These are phyloP conservation scores for Candida taoyuanica DNA, from an alignment of 805 yeast genomes.

Conservation along the genomic window DNA sequence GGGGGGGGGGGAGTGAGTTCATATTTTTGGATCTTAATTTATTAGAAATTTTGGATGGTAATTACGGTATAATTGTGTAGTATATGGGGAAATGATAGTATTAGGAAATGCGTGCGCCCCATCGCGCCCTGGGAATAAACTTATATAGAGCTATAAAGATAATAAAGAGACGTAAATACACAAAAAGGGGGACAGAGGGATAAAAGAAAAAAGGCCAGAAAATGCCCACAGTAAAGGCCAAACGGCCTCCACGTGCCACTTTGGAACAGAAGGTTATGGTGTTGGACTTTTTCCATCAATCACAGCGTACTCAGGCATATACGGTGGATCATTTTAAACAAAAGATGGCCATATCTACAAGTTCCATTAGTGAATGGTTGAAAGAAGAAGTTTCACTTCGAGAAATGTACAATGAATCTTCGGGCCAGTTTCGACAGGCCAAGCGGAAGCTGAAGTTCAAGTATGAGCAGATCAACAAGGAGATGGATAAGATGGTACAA, in stretches of 20 bases:
- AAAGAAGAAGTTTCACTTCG: conserved; percentile 48
- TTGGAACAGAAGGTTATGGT: conserved; percentile 55
- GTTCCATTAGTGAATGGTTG: conserved; percentile 58
- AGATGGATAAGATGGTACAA: conserved; percentile 52
- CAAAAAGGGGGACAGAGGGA: neutral
- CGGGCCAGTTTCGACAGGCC: conserved; percentile 28
- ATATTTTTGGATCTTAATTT: no score
- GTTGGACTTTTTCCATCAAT: conserved; percentile 44
- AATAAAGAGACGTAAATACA: no score
- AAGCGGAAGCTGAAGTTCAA: conserved; percentile 47
- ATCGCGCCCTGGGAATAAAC: no score
- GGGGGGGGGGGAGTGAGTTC: no score
- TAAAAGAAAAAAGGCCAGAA: no score
- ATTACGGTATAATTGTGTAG: no score
- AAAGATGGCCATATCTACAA: conserved; percentile 51
- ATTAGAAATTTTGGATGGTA: no score
- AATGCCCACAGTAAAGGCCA: conserved; percentile 2
- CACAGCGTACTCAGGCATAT: conserved; percentile 48
- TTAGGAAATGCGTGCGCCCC: no score
- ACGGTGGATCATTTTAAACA: conserved; percentile 50
- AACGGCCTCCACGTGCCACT: conserved; percentile 27
- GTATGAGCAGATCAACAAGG: conserved; percentile 53
- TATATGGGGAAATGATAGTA: no score
- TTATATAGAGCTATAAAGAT: no score
- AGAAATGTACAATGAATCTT: conserved; percentile 34